Evolutionary conservation across 1,284 basidiomycete genomes (phyloP), one percentile per base, ranked within the genome.

Genomic region (Trametes sp.): DNA sequence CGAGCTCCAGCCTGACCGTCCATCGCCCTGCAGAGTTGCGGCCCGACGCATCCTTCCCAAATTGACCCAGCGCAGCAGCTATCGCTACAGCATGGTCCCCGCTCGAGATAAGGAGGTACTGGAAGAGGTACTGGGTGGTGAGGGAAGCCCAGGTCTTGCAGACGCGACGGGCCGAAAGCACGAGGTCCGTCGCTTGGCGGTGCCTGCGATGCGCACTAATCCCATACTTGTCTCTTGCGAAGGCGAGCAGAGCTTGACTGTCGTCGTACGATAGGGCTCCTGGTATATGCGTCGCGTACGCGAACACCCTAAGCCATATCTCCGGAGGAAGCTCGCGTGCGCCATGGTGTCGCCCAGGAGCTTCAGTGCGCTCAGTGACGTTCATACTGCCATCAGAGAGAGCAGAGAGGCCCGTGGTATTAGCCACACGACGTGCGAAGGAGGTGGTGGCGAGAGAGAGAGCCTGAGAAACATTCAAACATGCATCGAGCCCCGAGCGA

Each of bases 281-380:
- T 11, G 77, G 75, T 21, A 78, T 73, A 42, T 71, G 57, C 1
- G 74, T 72, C 13, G 73, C 72, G 54, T 70, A 62, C 2, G 59
- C 51, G 57, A 78, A 75, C 24, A 78, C 69, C n/a, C 68, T 65
- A 10, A 72, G 60, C 76, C 77, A 77, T n/a, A 77, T 54, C 65
- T 79, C 78, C 13, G 72, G 66, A 29, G 58, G 63, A 16, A 67
- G 54, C 13, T 50, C 35, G 28, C 31, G 24, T 23, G 14, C 16
- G 19, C 35, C 21, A 2, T 9, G 11, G 44, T n/a, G 7, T 16
- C 10, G 31, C 29, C 41, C 14, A 10, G 14, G 19, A 41, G 38
- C 19, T 23, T 45, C 21, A 23, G 42, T 24, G 10, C 4, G 11
- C 3, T 16, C 6, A 45, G 42, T 11, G 21, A 26, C 6, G 23